Evolutionary conservation across 2,329 filamentous ascomycete species (phyloP), one percentile per base, ranked within the genome.

Genomic region (Tolypocladium ophioglossoides): DNA sequence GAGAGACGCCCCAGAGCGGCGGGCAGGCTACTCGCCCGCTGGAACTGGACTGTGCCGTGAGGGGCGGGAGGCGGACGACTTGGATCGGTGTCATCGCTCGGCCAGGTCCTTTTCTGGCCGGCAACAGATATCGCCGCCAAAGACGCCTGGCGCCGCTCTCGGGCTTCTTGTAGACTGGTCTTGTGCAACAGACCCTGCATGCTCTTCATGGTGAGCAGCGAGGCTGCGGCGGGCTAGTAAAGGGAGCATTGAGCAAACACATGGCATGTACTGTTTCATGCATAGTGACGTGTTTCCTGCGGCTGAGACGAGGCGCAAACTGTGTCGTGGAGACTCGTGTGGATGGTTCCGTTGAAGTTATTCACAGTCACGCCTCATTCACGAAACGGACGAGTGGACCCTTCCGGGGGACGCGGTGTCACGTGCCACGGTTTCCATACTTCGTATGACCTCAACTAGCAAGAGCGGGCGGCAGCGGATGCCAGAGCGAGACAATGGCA

Each of bases 161-260:
- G 65, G 22, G 75, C 75, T 50, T 75, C 72, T 53, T 78, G 72
- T 35, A 81, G 67, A 54, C 77, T 80, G 58, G 76, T 79, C 55
- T 74, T 75, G 65, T 82, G 77, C 49, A 73, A 62, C 47, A 73
- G 59, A 51, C 74, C 70, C 56, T 66, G 68, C 66, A 72, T 72
- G 60, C 65, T 67, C 60, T 70, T 65, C 72, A 74, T 74, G 50
- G 41, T 63, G 58, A 55, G 59, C 47, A 49, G 24, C 34, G 16
- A 39, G 27, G 49, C 37, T 22, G 37, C 18, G 18, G 9, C 14
- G 11, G 46, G 11, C 37, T 32, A 34, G 11, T n/a, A 51, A 32
- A 30, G 46, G 20, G 24, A 32, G 24, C 38, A 47, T 52, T 38
- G 34, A 39, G n/a, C 24, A 39, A 48, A 30, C 53, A 54, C 53